Conservation (phyloP, 495 filamentous ascomycete genomes). For the Penicillium robsamsonii region DNA sequence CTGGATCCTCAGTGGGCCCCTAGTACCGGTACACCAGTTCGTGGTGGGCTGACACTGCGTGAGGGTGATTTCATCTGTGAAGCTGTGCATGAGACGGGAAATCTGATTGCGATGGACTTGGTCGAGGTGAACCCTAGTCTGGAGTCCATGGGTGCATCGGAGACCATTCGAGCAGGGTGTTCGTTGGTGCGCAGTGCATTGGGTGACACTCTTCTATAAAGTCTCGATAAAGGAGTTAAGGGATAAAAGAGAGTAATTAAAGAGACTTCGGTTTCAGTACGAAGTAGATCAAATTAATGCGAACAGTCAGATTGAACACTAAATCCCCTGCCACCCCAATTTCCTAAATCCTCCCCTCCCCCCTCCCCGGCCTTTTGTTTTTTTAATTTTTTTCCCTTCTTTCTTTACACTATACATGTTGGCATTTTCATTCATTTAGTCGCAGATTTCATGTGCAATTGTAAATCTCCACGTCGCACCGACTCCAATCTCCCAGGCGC, state of each 20-base stretch:
- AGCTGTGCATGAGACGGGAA: slow-evolving; percentile 90
- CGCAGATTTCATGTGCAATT: neutral
- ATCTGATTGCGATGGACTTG: slow-evolving; percentile 86
- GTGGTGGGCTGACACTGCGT: slow-evolving; percentile 90
- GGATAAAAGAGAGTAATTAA: slow-evolving; percentile 6
- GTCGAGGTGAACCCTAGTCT: slow-evolving; percentile 94
- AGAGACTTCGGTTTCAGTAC: neutral
- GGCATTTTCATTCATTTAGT: neutral
- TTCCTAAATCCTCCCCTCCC: slow-evolving; percentile 21
- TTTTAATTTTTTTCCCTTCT: neutral
- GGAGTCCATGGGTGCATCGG: slow-evolving; percentile 70
- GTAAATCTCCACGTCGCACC: slow-evolving; percentile 5
- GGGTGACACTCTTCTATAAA: slow-evolving; percentile 81
- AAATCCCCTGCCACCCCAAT: slow-evolving; percentile 34
- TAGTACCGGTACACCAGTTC: slow-evolving; percentile 90
- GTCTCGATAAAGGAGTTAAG: neutral
- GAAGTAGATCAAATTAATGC: slow-evolving; percentile 1
- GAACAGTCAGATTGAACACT: slow-evolving; percentile 6
- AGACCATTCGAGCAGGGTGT: slow-evolving; percentile 88
- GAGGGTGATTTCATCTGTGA: slow-evolving; percentile 99
- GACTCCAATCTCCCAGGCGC: slow-evolving; percentile 1
- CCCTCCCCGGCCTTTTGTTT: slow-evolving; percentile 10
- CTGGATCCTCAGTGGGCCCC: slow-evolving; percentile 95
- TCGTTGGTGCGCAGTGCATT: slow-evolving; percentile 87
- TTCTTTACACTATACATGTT: neutral